These are phyloP conservation scores for Stagonosporopsis vannaccii DNA, from an alignment of 2,329 filamentous ascomycete genomes.

Conservation along the genomic window DNA sequence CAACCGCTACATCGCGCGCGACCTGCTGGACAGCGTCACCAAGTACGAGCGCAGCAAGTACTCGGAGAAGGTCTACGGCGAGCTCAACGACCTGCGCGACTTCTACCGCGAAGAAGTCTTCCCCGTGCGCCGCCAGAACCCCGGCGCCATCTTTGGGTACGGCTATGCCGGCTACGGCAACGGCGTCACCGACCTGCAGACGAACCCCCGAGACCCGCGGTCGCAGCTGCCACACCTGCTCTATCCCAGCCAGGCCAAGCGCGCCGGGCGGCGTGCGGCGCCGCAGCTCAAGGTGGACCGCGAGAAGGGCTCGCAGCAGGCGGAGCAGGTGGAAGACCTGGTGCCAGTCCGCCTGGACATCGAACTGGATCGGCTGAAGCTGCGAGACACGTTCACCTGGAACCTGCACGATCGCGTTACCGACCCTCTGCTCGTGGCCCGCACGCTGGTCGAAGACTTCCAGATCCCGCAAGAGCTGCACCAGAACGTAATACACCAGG, in stretches of 20 bases:
- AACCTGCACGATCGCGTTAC: constrained; percentile 92
- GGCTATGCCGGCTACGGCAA: constrained; percentile 93
- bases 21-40: constrained; percentile 65
- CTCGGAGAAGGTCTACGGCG: constrained; percentile 70
- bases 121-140: constrained; percentile 64
- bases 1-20: constrained; percentile 70
- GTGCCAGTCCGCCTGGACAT: constrained; percentile 92
- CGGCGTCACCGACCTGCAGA: constrained; percentile 70
- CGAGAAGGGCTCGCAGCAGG: constrained; percentile 82
- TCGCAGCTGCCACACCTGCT: constrained; percentile 62
- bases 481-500: constrained; percentile 66
- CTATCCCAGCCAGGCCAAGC: constrained; percentile 79
- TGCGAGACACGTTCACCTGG: constrained; percentile 98
- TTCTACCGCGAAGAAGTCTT: constrained; percentile 57
- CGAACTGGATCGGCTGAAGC: constrained; percentile 92
- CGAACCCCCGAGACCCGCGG: constrained; percentile 60
- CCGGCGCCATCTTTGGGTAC: constrained; percentile 67
- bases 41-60: constrained; percentile 57
- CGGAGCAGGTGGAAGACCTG: constrained; percentile 88
- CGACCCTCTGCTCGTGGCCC: constrained; percentile 80
- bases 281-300: constrained; percentile 78
- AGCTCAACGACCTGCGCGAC: constrained; percentile 46
- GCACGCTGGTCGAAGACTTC: constrained; percentile 87
- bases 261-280: constrained; percentile 78
- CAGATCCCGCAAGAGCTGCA: constrained; percentile 74